Evolutionary conservation across 73 alveolate species (phyloP).

Genomic region (Strombidium stylifer): DNA sequence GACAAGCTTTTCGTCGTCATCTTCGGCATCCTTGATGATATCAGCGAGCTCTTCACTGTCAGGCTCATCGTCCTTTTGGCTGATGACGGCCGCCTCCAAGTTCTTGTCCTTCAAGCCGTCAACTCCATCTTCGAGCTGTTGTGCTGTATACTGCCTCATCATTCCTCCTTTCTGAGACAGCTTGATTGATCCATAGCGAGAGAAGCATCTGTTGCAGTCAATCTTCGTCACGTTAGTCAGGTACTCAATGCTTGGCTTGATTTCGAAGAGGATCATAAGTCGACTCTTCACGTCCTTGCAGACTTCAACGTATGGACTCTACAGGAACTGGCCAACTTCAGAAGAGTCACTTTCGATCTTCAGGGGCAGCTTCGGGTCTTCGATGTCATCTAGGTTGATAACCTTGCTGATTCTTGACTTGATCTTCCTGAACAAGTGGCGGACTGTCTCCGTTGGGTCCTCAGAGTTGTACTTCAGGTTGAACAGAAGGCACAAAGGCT

Average conservation of each 20-base stretch:
- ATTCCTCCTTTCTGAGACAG: no score
- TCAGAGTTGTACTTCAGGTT: constrained; percentile 27
- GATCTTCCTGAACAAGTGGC: constrained; percentile 31
- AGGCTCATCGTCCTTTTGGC: not conserved
- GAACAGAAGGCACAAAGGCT: constrained; percentile 32
- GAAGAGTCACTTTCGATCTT: no score
- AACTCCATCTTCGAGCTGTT: not conserved
- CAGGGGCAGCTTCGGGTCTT: no score
- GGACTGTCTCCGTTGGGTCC: constrained; percentile 48
- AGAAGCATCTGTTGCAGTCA: no score
- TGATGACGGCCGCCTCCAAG: not conserved
- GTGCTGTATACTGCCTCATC: no score
- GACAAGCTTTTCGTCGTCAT: constrained; percentile 10
- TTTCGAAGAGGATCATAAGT: constrained; percentile 35
- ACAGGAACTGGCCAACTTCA: no score
- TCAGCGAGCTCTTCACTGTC: not conserved
- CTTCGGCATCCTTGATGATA: constrained; percentile 36
- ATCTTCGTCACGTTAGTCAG: constrained; percentile 19
- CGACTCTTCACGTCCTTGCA: constrained; percentile 34
- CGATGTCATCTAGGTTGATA: constrained; percentile 57
- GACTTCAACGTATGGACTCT: constrained; percentile 37
- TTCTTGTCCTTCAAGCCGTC: not conserved
- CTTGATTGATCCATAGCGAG: no score
- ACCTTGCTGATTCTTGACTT: constrained; percentile 21
- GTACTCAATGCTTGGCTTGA: constrained; percentile 39